These are phyloP conservation scores for Penicillium manginii DNA, from an alignment of 495 filamentous ascomycete genomes.

Conservation along the genomic window DNA sequence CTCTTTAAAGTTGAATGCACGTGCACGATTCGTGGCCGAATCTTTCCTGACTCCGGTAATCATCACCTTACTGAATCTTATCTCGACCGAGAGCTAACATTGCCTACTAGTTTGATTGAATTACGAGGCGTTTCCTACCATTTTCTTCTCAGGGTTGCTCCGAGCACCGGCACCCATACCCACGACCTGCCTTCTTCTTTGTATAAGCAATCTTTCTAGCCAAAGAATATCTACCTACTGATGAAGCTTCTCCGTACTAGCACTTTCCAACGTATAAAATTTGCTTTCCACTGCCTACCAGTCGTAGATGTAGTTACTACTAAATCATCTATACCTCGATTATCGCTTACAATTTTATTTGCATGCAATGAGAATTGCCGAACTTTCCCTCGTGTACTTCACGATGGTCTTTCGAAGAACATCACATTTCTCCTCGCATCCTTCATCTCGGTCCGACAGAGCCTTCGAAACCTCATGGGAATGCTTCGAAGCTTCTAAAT, in stretches of 20 bases:
- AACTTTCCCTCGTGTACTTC: too few relatives aligned
- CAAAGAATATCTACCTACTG: conserved; percentile 44
- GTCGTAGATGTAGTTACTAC: too few relatives aligned
- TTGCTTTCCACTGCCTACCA: too few relatives aligned
- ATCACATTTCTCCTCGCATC: too few relatives aligned
- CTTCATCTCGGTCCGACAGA: too few relatives aligned
- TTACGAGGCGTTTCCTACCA: conserved; percentile 20
- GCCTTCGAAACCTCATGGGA: too few relatives aligned
- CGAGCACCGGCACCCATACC: neutral
- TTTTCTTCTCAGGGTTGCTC: neutral
- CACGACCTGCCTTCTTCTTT: neutral
- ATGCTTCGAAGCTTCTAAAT: too few relatives aligned
- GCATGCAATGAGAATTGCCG: too few relatives aligned
- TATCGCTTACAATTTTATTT: too few relatives aligned
- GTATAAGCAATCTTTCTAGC: neutral
- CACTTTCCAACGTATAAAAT: too few relatives aligned
- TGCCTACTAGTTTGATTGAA: conserved; percentile 44
- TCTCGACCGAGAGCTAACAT: conserved; percentile 8
- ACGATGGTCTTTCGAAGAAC: too few relatives aligned
- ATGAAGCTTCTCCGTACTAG: neutral
- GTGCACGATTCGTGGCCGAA: conserved; percentile 97
- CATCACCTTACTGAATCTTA: conserved; percentile 1
- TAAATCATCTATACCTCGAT: too few relatives aligned
- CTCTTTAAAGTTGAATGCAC: conserved; percentile 77
- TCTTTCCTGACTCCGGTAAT: conserved; percentile 95